Evolutionary conservation across 108 stramenopile genomes (phyloP).

Genomic region (Nannochloropsis granulata): DNA sequence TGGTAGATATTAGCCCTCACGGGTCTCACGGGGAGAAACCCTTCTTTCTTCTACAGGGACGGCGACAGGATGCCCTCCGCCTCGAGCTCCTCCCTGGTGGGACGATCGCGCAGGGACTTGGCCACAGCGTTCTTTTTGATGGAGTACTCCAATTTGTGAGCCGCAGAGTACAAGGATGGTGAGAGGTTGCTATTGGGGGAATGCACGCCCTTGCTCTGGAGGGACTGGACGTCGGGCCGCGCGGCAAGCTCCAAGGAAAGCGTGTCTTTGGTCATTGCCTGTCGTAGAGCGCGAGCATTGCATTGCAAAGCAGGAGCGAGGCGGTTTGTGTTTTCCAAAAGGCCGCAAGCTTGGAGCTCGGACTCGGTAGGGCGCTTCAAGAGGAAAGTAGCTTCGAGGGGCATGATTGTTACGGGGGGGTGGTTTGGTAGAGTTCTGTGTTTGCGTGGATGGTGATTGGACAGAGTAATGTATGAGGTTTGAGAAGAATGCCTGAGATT

Average conservation of each 20-base stretch:
- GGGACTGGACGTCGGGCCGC: background rate
- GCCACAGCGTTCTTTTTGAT: background rate
- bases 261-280: background rate
- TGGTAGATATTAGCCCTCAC: too few relatives aligned
- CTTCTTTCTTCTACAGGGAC: background rate
- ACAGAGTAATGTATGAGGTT: too few relatives aligned
- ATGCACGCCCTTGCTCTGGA: background rate
- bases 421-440: too few relatives aligned
- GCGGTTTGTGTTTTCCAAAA: background rate
- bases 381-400: background rate
- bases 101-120: background rate
- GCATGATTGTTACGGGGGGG: background rate
- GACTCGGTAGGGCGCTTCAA: background rate
- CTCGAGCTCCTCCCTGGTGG: background rate
- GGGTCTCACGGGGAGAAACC: too few relatives aligned
- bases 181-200: background rate
- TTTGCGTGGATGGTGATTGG: too few relatives aligned
- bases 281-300: background rate
- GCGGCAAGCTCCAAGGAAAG: background rate
- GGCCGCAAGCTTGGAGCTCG: background rate
- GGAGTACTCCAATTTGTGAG: background rate
- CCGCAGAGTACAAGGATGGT: background rate
- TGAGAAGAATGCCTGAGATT: too few relatives aligned
- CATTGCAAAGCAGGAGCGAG: background rate
- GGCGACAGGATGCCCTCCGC: background rate